phyloP scores from a whole-genome alignment of 116 monocot genomes.

The Thalassia testudinum region DNA sequence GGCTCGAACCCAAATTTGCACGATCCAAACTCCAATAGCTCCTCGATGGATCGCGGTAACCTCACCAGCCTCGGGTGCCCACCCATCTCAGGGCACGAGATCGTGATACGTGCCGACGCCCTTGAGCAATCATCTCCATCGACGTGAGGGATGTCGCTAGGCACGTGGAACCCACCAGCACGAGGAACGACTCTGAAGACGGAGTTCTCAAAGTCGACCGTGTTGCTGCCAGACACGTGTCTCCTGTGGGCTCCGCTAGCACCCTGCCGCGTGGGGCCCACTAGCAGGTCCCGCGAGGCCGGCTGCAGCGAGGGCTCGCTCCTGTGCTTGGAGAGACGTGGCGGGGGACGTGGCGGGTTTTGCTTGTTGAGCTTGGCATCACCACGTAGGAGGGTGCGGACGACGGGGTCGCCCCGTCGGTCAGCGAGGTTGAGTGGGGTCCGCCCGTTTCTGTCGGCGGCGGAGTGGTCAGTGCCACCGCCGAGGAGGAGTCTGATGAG shows the following conservation, averaged over 20 bases:
- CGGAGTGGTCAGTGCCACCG: conserved; percentile 42
- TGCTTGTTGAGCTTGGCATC: conserved; percentile 1
- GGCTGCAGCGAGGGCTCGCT: conserved; percentile 45
- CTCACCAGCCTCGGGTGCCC: conserved; percentile 26
- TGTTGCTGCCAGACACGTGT: conserved; percentile 3
- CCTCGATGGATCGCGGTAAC: conserved; percentile 36
- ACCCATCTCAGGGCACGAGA: conserved; percentile 47
- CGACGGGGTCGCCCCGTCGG: conserved; percentile 61
- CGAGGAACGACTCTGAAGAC: conserved; percentile 40
- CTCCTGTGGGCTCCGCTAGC: too few species aligned
- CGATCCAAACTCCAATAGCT: conserved; percentile 34
- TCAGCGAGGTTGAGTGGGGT: conserved; percentile 49
- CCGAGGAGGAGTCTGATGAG: conserved; percentile 54
- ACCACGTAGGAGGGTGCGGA: background rate
- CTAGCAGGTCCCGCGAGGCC: conserved; percentile 8
- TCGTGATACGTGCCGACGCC: conserved; percentile 14
- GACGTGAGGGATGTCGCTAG: background rate
- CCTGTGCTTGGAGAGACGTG: conserved; percentile 16
- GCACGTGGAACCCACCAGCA: background rate
- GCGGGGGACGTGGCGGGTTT: background rate
- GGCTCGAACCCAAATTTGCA: conserved; percentile 35
- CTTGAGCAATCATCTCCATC: background rate
- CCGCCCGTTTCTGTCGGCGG: conserved; percentile 32
- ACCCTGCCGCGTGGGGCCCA: background rate
- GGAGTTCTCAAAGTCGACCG: conserved; percentile 32